These are phyloP conservation scores for Babesia ovis DNA, from an alignment of 169 alveolate genomes.

Conservation along the genomic window DNA sequence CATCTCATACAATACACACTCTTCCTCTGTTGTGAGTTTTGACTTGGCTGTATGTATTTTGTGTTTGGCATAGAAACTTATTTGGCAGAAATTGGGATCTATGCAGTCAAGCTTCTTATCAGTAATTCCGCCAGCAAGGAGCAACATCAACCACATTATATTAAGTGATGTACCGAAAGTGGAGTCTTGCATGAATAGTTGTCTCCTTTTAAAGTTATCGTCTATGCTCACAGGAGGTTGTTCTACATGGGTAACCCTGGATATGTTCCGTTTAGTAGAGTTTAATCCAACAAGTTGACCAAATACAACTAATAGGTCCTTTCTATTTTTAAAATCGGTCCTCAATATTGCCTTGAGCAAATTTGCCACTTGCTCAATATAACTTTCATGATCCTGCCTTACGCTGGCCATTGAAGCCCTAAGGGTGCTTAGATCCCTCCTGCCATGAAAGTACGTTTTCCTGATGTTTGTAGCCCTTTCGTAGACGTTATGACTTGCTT, in stretches of 20 bases:
- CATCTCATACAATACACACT: constrained; percentile 35
- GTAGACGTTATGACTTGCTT: not conserved
- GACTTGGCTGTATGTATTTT: constrained; percentile 23
- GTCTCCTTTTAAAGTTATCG: constrained; percentile 16
- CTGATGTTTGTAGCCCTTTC: constrained; percentile 30
- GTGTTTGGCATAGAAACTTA: constrained; percentile 44
- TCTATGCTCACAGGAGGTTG: constrained; percentile 48
- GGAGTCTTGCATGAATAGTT: constrained; percentile 65
- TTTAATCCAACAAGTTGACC: constrained; percentile 43
- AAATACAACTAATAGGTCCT: constrained; percentile 10
- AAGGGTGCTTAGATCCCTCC: constrained; percentile 26
- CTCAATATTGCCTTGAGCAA: constrained; percentile 30
- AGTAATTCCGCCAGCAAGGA: constrained; percentile 71
- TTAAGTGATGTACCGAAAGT: constrained; percentile 73
- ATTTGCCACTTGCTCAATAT: constrained; percentile 18
- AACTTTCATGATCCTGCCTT: constrained; percentile 31
- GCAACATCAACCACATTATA: constrained; percentile 70
- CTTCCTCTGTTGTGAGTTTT: not conserved
- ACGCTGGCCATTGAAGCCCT: constrained; percentile 12
- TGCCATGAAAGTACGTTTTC: constrained; percentile 37
- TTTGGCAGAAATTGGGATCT: constrained; percentile 60
- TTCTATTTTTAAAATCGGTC: constrained; percentile 24
- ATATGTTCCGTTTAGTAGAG: constrained; percentile 26
- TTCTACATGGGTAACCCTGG: constrained; percentile 46
- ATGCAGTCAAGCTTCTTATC: constrained; percentile 62